These are phyloP conservation scores for Lactarius hengduanensis DNA, from an alignment of 768 basidiomycete species.

Conservation along the genomic window DNA sequence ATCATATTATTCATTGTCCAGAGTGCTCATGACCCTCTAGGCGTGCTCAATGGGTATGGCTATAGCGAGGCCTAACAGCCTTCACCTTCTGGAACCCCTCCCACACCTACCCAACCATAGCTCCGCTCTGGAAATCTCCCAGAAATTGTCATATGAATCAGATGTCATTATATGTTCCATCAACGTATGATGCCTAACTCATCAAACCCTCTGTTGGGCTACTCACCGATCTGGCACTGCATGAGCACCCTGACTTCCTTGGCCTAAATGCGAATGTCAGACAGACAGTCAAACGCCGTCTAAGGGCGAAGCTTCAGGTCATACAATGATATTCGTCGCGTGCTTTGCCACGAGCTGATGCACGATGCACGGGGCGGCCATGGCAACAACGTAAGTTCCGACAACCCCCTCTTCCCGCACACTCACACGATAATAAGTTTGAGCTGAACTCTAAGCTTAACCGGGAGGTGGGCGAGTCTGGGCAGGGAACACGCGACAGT, in stretches of 20 bases:
- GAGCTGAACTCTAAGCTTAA: no score
- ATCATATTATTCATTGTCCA: neutral
- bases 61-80: conserved; percentile 34
- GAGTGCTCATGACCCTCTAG: conserved; percentile 35
- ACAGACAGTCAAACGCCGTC: conserved; percentile 59
- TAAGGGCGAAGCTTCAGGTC: conserved; percentile 70
- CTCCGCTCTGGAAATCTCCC: conserved; percentile 47
- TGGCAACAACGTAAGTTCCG: conserved; percentile 59
- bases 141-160: conserved; percentile 45
- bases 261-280: conserved; percentile 68
- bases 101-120: conserved; percentile 62
- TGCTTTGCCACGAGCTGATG: conserved; percentile 64
- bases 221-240: conserved; percentile 76
- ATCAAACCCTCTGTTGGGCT: conserved; percentile 66
- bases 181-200: conserved; percentile 64
- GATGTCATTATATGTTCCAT: no score
- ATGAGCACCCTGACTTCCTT: conserved; percentile 65
- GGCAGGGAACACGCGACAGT: conserved; percentile 42
- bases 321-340: conserved; percentile 61
- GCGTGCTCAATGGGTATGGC: conserved; percentile 52
- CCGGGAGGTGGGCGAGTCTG: no score
- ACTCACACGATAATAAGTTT: no score
- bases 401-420: neutral
- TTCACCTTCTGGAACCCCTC: conserved; percentile 66
- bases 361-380: conserved; percentile 58